Conservation (phyloP, 1,139 yeast species). For the Magnusiomyces suaveolens region DNA sequence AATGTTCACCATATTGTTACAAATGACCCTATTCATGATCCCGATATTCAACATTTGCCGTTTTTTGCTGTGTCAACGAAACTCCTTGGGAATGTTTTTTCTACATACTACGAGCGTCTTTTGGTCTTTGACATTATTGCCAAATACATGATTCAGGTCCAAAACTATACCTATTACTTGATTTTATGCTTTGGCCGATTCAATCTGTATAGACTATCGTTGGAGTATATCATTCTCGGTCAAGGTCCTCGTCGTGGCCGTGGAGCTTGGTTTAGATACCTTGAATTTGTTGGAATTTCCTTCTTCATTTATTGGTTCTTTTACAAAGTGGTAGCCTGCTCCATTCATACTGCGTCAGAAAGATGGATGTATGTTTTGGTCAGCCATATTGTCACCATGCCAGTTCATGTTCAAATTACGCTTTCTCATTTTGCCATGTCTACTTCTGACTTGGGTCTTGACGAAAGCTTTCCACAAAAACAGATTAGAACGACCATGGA, state of each 20-base stretch:
- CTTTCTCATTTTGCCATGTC: slow-evolving; percentile 91
- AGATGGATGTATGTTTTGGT: slow-evolving; percentile 54
- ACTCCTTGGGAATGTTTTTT: slow-evolving; percentile 56
- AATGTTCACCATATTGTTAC: slow-evolving; percentile 84
- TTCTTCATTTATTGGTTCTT: slow-evolving; percentile 74
- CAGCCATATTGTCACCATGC: slow-evolving; percentile 74
- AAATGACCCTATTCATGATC: slow-evolving; percentile 87
- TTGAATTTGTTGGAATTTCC: slow-evolving; percentile 59
- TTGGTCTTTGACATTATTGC: slow-evolving; percentile 64
- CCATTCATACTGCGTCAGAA: slow-evolving; percentile 44
- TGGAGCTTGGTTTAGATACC: slow-evolving; percentile 80
- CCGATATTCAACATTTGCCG: slow-evolving; percentile 88
- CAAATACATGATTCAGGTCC: slow-evolving; percentile 47
- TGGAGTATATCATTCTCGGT: slow-evolving; percentile 64
- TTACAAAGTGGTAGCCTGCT: slow-evolving; percentile 47
- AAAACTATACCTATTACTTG: slow-evolving; percentile 66
- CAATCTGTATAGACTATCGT: slow-evolving; percentile 70
- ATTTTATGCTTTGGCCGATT: slow-evolving; percentile 76
- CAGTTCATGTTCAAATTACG: slow-evolving; percentile 87
- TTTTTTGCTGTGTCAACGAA: slow-evolving; percentile 78
- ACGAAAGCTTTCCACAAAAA: slow-evolving; percentile 73
- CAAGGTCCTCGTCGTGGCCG: slow-evolving; percentile 71
- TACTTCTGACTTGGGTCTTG: slow-evolving; percentile 70
- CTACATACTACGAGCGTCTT: slow-evolving; percentile 65
- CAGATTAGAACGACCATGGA: slow-evolving; percentile 91